Evolutionary conservation across 2,329 filamentous ascomycete species (phyloP).

Genomic region (Epichloe sibirici): DNA sequence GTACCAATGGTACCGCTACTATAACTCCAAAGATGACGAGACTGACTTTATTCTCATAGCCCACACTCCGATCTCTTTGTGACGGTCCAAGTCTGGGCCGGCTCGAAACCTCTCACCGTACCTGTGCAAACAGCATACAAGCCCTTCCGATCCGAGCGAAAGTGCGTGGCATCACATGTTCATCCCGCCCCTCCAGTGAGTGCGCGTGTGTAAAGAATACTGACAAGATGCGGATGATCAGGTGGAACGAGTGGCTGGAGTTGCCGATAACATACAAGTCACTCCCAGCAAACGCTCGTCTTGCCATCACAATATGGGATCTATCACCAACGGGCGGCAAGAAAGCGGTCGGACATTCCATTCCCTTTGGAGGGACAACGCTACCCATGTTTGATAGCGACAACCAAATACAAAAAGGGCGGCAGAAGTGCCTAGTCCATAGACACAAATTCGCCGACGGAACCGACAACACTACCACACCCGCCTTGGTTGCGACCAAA

Average conservation of each 20-base stretch:
- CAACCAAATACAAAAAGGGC: slow-evolving; percentile 79
- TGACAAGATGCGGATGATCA: slow-evolving; percentile 16
- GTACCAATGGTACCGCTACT: not conserved
- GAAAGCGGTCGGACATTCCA: slow-evolving; percentile 59
- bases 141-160: slow-evolving; percentile 64
- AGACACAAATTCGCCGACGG: slow-evolving; percentile 77
- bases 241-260: slow-evolving; percentile 94
- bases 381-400: slow-evolving; percentile 85
- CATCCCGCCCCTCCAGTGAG: not conserved
- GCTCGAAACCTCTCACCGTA: slow-evolving; percentile 88
- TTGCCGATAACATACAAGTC: slow-evolving; percentile 76
- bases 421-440: slow-evolving; percentile 83
- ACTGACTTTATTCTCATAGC: slow-evolving; percentile 31
- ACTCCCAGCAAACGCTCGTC: slow-evolving; percentile 66
- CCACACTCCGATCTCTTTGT: slow-evolving; percentile 81
- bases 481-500: slow-evolving; percentile 47
- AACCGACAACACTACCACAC: slow-evolving; percentile 66
- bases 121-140: slow-evolving; percentile 90
- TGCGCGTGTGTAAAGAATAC: not conserved
- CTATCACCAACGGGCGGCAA: slow-evolving; percentile 66
- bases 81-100: slow-evolving; percentile 87
- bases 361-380: slow-evolving; percentile 91
- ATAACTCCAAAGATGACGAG: not conserved
- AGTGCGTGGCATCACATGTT: slow-evolving; percentile 23
- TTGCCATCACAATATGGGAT: slow-evolving; percentile 94